These are phyloP conservation scores for Amoebophrya sp. DNA, from an alignment of 169 alveolate genomes.

Conservation along the genomic window DNA sequence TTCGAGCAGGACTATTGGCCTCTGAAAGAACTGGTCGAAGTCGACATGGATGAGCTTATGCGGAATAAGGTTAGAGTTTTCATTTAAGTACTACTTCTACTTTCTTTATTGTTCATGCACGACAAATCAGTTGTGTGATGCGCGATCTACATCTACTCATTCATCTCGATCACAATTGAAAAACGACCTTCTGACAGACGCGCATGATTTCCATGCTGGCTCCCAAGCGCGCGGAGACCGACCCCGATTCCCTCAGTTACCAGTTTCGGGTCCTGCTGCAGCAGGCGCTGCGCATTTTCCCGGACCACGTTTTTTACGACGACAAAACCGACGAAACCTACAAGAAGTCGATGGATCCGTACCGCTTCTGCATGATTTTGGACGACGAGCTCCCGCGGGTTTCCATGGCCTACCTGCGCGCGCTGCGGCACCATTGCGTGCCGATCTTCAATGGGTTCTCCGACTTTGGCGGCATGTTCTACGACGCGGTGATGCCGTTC, in stretches of 20 bases:
- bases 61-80: no score
- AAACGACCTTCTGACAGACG: no score
- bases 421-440: neutral
- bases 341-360: conserved; percentile 14
- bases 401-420: neutral
- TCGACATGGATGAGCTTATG: neutral
- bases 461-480: neutral
- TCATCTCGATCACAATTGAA: no score
- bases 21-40: neutral
- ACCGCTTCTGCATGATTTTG: conserved; percentile 23
- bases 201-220: neutral
- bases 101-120: no score
- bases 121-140: no score
- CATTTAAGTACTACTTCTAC: no score
- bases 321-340: neutral
- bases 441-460: conserved; percentile 18
- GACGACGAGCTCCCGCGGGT: conserved; percentile 1
- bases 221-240: neutral
- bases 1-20: neutral
- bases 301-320: neutral
- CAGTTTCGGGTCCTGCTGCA: neutral
- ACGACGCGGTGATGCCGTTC: conserved; percentile 23
- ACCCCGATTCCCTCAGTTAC: neutral
- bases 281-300: neutral
- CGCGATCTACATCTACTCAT: no score